Evolutionary conservation across 2,329 filamentous ascomycete genomes (phyloP), one percentile per base, ranked within the genome.

Genomic region (Talaromyces piceae): DNA sequence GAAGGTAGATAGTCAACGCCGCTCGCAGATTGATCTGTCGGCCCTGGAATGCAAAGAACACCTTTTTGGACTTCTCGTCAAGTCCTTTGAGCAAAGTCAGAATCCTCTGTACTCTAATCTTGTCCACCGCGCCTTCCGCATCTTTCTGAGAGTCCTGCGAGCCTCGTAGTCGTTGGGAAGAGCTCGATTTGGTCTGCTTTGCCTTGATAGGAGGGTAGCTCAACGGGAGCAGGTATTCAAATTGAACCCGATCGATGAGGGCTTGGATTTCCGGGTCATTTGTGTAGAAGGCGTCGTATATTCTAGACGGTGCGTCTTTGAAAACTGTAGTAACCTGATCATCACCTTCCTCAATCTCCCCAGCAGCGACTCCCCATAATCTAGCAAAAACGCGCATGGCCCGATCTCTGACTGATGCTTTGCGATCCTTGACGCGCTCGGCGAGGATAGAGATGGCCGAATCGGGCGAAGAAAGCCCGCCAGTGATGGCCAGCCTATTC

Each of bases 341-440:
- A 60, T 91, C 86, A 12, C 88, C 88, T 48, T 86, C 82, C 22
- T 88, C 83, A 59, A 98, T 87, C 61, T 95, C 91, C 16, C 89
- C 88, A 16, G 85, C 82, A 11, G 88, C 91, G 16, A 94, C 91
- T n/a, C 88, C 91, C 93, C 93, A 98, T 25, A 97, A 83, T 55
- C 84, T 88, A 9, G 82, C 88, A 1, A 97, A 74, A 7, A 94
- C 77, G 47, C 83, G 85, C 81, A 95, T 95, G 22, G 89, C 91
- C 60, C 91, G 88, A 33, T 87, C 83, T 52, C 91, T 87, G 9
- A 98, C 88, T 39, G 81, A 76, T 12, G 84, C 81, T 65, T 86
- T 91, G 56, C 86, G 85, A 70, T 98, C 94, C 59, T 91, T 89
- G 58, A 88, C 89, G 57, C 93, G 82, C 63, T 96, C 90, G 25